phyloP scores from a whole-genome alignment of 805 yeast species.

The Komagataella kurtzmanii region DNA sequence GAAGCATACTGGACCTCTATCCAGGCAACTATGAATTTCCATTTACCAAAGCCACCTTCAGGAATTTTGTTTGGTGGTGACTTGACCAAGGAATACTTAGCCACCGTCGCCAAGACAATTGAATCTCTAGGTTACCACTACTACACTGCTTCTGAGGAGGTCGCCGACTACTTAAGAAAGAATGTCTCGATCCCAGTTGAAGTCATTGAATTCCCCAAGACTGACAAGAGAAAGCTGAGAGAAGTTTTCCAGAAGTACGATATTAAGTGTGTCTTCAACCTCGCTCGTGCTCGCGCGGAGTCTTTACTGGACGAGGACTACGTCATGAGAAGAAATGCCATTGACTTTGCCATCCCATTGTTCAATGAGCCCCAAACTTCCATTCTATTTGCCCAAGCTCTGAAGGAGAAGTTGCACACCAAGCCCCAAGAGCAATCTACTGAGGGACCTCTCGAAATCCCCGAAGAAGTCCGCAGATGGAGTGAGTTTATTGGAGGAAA shows the following conservation, averaged over 20 bases:
- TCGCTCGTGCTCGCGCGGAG: slow-evolving; percentile 86
- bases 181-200: slow-evolving; percentile 35
- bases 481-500: slow-evolving; percentile 93
- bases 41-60: slow-evolving; percentile 80
- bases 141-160: slow-evolving; percentile 64
- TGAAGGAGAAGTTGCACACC: slow-evolving; percentile 53
- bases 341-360: slow-evolving; percentile 92
- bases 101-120: slow-evolving; percentile 57
- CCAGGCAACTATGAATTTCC: slow-evolving; percentile 95
- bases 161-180: slow-evolving; percentile 52
- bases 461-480: slow-evolving; percentile 89
- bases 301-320: slow-evolving; percentile 77
- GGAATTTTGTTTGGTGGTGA: slow-evolving; percentile 96
- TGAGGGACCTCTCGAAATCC: slow-evolving; percentile 36
- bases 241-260: slow-evolving; percentile 85
- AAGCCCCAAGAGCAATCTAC: slow-evolving; percentile 28
- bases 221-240: slow-evolving; percentile 85
- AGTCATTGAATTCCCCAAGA: slow-evolving; percentile 80
- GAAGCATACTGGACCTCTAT: slow-evolving; percentile 98
- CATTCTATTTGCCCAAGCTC: slow-evolving; percentile 69
- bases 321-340: slow-evolving; percentile 98
- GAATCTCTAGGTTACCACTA: slow-evolving; percentile 69
- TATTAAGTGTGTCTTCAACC: slow-evolving; percentile 79
- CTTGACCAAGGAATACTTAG: slow-evolving; percentile 54
- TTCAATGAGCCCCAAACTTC: slow-evolving; percentile 97